Percentiles rank a stretch among this genome's conserved stretches.
Conservation (phyloP, 225 moss, liverwort and hornwort species). For the Physcomitrellopsis africana region DNA sequence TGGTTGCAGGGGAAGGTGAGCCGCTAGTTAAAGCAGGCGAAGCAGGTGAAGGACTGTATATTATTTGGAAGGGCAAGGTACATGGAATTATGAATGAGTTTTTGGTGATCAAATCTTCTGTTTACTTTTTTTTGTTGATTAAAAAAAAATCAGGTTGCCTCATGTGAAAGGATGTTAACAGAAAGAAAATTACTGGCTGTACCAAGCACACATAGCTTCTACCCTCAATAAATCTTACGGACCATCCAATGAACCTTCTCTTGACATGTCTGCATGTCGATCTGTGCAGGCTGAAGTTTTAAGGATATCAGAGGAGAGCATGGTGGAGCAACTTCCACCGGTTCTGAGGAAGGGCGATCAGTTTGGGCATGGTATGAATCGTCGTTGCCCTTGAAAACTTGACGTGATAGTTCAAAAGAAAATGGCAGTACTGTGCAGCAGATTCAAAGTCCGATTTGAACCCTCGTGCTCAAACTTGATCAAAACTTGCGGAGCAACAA, state of each 20-base stretch:
- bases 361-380: conserved; percentile 67
- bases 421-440: not conserved
- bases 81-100: conserved; percentile 13
- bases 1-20: conserved; percentile 61
- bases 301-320: conserved; percentile 11
- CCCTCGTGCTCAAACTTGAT: not conserved
- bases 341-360: conserved; percentile 58
- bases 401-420: not conserved
- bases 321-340: conserved; percentile 19
- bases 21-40: conserved; percentile 47
- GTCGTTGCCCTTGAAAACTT: not conserved
- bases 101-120: conserved; percentile 9
- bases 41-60: conserved; percentile 69
- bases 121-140: not conserved
- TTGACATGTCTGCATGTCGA: not conserved
- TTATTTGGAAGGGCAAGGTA: conserved; percentile 81
- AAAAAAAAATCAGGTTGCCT: conserved; percentile 9
- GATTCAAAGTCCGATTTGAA: conserved; percentile 1
- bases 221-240: not conserved
- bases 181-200: no score
- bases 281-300: conserved; percentile 39
- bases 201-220: not conserved
- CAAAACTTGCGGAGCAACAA: conserved; percentile 21
- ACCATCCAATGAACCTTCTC: conserved; percentile 9
- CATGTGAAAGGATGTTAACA: no score